Percentiles rank a stretch among this genome's conserved stretches.
phyloP scores from a whole-genome alignment of 306 rosid genomes.

The Castanea mollissima region DNA sequence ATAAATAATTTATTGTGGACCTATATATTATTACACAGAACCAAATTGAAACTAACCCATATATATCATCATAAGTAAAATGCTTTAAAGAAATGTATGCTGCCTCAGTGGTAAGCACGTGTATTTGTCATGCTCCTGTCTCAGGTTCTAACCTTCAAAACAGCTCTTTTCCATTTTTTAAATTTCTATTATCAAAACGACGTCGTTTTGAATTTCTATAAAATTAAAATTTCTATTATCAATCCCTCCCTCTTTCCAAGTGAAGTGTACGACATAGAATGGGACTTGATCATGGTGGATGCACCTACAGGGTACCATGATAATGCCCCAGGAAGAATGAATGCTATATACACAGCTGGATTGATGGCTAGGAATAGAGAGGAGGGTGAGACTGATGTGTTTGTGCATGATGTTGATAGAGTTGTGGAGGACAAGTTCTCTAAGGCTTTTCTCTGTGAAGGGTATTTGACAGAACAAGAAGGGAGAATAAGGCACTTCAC shows the following conservation, averaged over 20 bases:
- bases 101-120: no score
- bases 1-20: no score
- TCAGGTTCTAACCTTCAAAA: no score
- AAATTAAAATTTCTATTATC: no score
- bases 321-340: slow-evolving; percentile 89
- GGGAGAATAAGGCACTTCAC: slow-evolving; percentile 81
- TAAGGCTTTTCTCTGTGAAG: slow-evolving; percentile 63
- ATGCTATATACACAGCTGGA: slow-evolving; percentile 86
- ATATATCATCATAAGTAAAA: no score
- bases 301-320: slow-evolving; percentile 84
- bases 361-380: slow-evolving; percentile 80
- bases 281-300: slow-evolving; percentile 97
- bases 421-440: slow-evolving; percentile 76
- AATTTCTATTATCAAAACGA: no score
- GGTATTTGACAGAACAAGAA: slow-evolving; percentile 70
- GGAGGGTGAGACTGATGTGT: slow-evolving; percentile 75
- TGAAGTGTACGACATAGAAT: slow-evolving; percentile 69
- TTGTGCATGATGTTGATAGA: slow-evolving; percentile 90
- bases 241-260: slow-evolving; percentile 35
- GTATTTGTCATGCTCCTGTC: no score
- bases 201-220: no score
- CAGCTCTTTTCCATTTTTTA: no score
- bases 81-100: no score
- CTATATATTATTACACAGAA: no score
- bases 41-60: no score